Percentiles rank a stretch among this genome's conserved stretches.
These are phyloP conservation scores for Xylaria digitata DNA, from an alignment of 2,329 filamentous ascomycete species.

Conservation along the genomic window DNA sequence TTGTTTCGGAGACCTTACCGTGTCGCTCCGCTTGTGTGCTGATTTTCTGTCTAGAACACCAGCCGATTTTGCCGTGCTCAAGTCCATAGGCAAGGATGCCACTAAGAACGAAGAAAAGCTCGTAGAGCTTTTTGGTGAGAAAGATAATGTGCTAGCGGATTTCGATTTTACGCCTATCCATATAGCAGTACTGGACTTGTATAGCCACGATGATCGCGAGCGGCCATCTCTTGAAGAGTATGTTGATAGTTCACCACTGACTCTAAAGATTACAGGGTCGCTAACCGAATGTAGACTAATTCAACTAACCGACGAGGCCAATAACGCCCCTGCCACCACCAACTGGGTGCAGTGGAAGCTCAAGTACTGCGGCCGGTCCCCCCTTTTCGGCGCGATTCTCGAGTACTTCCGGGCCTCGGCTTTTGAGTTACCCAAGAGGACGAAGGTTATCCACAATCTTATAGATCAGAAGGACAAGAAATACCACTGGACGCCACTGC, in stretches of 20 bases:
- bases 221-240: not conserved
- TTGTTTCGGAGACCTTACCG: not conserved
- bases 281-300: not conserved
- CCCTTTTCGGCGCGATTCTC: not conserved
- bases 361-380: not conserved
- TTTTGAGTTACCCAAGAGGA: not conserved
- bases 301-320: not conserved
- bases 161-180: not conserved
- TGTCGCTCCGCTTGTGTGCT: not conserved
- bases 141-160: not conserved
- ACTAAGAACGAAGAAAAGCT: not conserved
- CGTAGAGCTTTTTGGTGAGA: not conserved
- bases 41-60: not conserved
- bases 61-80: not conserved
- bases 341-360: not conserved
- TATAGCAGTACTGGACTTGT: not conserved
- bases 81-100: not conserved
- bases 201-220: not conserved
- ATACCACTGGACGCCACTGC: not conserved
- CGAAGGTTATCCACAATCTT: not conserved
- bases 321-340: not conserved
- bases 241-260: not conserved
- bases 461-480: not conserved
- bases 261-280: not conserved
- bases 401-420: not conserved